Percentiles rank a stretch among this genome's conserved stretches.
Conservation (phyloP, 352 stramenopile genomes). For the Phytopythium kandeliae region DNA sequence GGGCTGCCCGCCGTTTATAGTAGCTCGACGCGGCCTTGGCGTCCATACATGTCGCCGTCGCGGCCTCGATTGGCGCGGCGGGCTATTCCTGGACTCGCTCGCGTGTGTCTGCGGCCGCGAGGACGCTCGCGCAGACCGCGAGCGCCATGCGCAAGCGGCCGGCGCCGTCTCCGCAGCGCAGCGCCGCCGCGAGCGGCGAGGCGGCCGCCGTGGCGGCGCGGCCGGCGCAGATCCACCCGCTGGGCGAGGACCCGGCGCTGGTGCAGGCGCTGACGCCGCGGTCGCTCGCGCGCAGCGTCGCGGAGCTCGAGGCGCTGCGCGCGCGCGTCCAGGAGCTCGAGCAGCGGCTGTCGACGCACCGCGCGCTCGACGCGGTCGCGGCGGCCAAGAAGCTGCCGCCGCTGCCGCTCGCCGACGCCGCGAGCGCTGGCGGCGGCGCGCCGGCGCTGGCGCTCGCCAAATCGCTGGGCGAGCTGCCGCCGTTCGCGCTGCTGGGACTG, state of each 20-base stretch:
- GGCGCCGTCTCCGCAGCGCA: slow-evolving; percentile 11
- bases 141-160: slow-evolving; percentile 15
- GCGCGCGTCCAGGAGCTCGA: slow-evolving; percentile 47
- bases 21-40: too few relatives aligned
- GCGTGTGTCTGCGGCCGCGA: too few relatives aligned
- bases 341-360: slow-evolving; percentile 42
- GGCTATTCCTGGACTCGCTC: not conserved
- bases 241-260: slow-evolving; percentile 36
- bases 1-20: not conserved
- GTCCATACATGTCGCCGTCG: too few relatives aligned
- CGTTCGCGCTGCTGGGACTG: not conserved
- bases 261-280: slow-evolving; percentile 44
- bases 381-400: slow-evolving; percentile 39
- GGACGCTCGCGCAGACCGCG: too few relatives aligned
- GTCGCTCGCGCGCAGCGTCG: slow-evolving; percentile 47
- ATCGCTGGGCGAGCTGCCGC: slow-evolving; percentile 4
- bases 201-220: not conserved
- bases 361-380: slow-evolving; percentile 22
- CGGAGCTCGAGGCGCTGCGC: slow-evolving; percentile 41
- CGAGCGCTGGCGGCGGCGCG: not conserved
- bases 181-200: not conserved
- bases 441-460: not conserved
- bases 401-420: slow-evolving; percentile 8
- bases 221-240: slow-evolving; percentile 35
- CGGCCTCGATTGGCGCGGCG: not conserved